Evolutionary conservation across 352 stramenopile genomes (phyloP).

Genomic region (Aphanomyces cochlioides): DNA sequence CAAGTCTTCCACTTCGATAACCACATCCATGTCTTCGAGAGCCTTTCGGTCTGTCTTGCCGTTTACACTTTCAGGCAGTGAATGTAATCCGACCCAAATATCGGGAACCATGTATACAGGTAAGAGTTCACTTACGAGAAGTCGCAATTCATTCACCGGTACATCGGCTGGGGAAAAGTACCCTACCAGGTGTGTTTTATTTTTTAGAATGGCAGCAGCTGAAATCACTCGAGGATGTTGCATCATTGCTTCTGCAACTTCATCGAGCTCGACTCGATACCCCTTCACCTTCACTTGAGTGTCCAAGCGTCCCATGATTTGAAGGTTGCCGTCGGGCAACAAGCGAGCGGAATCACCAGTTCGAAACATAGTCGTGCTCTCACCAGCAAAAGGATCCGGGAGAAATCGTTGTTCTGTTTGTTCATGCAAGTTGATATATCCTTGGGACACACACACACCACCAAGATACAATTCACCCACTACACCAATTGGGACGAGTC

Average conservation of each 20-base stretch:
- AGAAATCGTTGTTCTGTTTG: constrained; percentile 79
- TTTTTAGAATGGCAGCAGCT: constrained; percentile 86
- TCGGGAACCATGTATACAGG: constrained; percentile 81
- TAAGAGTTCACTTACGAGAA: constrained; percentile 71
- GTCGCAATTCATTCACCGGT: constrained; percentile 58
- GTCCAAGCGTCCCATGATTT: constrained; percentile 91
- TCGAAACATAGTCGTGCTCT: constrained; percentile 81
- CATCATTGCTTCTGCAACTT: constrained; percentile 86
- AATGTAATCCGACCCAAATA: constrained; percentile 73
- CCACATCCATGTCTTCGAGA: constrained; percentile 76
- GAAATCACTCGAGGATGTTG: constrained; percentile 82
- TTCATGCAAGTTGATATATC: constrained; percentile 78
- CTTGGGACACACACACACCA: constrained; percentile 72
- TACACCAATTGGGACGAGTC: constrained; percentile 58
- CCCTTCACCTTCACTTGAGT: constrained; percentile 96
- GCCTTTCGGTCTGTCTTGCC: constrained; percentile 89
- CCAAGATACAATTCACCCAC: constrained; percentile 82
- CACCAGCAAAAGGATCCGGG: constrained; percentile 50
- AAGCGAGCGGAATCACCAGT: constrained; percentile 90
- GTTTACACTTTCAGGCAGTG: constrained; percentile 80
- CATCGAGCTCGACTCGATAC: constrained; percentile 91
- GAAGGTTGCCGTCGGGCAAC: constrained; percentile 86
- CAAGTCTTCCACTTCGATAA: constrained; percentile 33
- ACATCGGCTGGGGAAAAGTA: constrained; percentile 85
- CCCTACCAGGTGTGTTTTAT: constrained; percentile 89